Base-by-base conservation (phyloP, 83 land plant species). In the Larix sibirica region DNA sequence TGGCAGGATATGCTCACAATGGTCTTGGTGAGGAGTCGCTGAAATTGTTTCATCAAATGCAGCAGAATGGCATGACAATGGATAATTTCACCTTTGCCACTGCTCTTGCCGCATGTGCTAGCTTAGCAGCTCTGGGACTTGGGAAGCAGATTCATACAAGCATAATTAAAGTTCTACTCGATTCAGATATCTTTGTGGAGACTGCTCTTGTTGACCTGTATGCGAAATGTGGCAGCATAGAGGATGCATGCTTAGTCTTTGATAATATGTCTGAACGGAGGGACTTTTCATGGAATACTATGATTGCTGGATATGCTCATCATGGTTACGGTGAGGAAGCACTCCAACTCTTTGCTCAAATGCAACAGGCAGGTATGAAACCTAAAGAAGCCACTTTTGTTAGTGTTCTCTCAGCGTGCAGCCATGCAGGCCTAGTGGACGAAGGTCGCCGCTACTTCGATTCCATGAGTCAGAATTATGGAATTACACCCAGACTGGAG, bases 11-110 rank as follows among this genome's bases (percentile, higher is more conserved):
- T 42, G 42, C 56, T 18, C 77, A 21, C 38, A 74, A 74, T 74
- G 77, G 77, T 42, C 54, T 74, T 44, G 77, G 47, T 20, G 42
- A 74, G 56, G 56, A 74, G 3, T 74, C 77, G 3, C 77, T 74
- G 6, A 74, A 20, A 74, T 20, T 42, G 6, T 74, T 74, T 44
- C 42, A 36, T 17, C 77, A 74, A 23, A 74, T 74, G 77, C 77
- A 74, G 31, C 77, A 20, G 2, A 18, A 28, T 7, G 56, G 54
- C 24, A n/a, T 42, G 67, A 23, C 6, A 64, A 10, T 64, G 67
- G 67, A 64, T 23, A 23, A 64, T 64, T 64, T 64, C 67, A 63
- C 67, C 26, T 20, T 64, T 64, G 21, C 24, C 67, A 20, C 24
- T 23, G 67, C 24, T 64, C 21, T 64, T 64, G 21, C 67, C 20